phyloP scores from a whole-genome alignment of 139 green algal species.

The Chlorella sp. region DNA sequence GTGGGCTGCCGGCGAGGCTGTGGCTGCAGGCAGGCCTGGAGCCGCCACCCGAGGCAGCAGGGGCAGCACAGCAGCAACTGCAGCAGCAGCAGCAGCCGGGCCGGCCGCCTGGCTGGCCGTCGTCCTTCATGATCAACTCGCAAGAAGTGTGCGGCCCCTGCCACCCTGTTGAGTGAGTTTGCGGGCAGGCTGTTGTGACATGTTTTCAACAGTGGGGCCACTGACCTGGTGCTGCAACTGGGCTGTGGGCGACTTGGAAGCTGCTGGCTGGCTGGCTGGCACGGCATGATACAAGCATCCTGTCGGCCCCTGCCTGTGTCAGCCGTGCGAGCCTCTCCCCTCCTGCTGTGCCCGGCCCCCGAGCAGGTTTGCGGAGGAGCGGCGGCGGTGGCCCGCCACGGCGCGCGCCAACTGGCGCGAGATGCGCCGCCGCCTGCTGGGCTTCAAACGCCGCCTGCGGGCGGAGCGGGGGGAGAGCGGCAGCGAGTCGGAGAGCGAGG shows the following conservation, averaged over 20 bases:
- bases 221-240: neutral
- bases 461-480: neutral
- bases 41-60: neutral
- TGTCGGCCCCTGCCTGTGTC: neutral
- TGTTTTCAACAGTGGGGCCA: no score
- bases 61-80: neutral
- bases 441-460: neutral
- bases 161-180: neutral
- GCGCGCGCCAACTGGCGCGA: neutral
- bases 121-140: neutral
- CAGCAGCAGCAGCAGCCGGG: neutral
- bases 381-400: neutral
- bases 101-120: neutral
- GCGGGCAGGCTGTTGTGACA: neutral
- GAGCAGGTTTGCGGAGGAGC: slow-evolving; percentile 10
- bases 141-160: neutral
- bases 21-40: slow-evolving; percentile 1
- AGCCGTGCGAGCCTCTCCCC: neutral
- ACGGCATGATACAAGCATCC: neutral
- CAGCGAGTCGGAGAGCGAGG: neutral
- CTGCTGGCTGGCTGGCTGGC: neutral
- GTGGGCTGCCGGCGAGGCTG: slow-evolving; percentile 1
- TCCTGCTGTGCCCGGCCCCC: neutral
- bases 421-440: neutral
- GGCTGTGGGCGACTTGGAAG: neutral